Percentiles rank a stretch among this genome's conserved stretches.
phyloP scores from a whole-genome alignment of 2,329 filamentous ascomycete genomes.

The Lizonia empirigonia region DNA sequence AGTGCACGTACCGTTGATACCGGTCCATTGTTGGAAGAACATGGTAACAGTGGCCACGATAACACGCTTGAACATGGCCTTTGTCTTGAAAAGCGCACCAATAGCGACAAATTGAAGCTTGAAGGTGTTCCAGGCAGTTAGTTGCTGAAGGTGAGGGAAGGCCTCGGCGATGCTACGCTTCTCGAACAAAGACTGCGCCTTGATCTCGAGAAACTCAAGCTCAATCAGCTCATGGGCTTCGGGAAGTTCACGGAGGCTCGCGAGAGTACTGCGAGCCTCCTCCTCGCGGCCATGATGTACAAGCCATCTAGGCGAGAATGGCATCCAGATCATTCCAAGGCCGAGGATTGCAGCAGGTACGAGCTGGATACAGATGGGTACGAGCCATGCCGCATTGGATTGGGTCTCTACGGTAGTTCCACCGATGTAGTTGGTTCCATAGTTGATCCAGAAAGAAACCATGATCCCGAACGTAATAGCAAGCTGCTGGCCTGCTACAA shows the following conservation, averaged over 20 bases:
- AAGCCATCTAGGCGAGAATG: constrained; percentile 78
- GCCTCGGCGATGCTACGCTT: constrained; percentile 68
- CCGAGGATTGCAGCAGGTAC: constrained; percentile 69
- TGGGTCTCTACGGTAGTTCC: constrained; percentile 64
- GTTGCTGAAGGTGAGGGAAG: constrained; percentile 68
- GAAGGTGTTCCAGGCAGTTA: constrained; percentile 63
- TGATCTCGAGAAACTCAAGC: constrained; percentile 82
- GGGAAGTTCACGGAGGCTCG: constrained; percentile 66
- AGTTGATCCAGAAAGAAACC: constrained; percentile 44
- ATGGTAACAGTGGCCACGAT: constrained; percentile 62
- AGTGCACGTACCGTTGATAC: constrained; percentile 46
- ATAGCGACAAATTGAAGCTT: constrained; percentile 69
- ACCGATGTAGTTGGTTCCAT: constrained; percentile 53
- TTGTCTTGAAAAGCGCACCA: constrained; percentile 66
- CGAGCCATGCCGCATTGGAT: constrained; percentile 72
- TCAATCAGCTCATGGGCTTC: constrained; percentile 70
- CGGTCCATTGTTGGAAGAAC: constrained; percentile 60
- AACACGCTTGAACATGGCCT: constrained; percentile 70
- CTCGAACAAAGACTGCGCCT: constrained; percentile 77
- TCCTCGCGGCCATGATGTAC: constrained; percentile 71
- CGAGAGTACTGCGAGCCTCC: constrained; percentile 68
- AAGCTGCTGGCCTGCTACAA: constrained; percentile 68
- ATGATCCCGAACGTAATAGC: constrained; percentile 61
- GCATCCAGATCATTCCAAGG: constrained; percentile 77
- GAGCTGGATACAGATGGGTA: constrained; percentile 74